Base-by-base conservation (phyloP, 208 protist species). In the Crithidia bombi region DNA sequence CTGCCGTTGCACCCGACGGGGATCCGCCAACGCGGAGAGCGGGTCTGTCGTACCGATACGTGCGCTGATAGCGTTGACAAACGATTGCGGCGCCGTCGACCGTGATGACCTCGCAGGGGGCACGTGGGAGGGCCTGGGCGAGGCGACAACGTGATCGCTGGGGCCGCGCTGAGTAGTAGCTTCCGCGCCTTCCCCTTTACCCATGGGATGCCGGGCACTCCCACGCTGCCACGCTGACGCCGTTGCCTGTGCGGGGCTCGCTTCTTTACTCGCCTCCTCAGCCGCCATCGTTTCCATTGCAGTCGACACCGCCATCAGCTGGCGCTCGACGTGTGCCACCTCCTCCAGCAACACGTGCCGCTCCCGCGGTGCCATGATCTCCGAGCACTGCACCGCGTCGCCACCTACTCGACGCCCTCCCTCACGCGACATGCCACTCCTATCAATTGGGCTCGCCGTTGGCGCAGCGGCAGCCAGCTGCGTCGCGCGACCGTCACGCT, bases 291-390 rank as follows among this genome's bases (percentile, higher is more conserved):
- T 36, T 10, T 25, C 51, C 35, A 43, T 39, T 12, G 36, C 49
- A 12, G 64, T 26, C 4, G 36, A 36, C 2, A 51, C 47, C 15
- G n/a, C 41, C 52, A 70, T 38, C 5, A 70, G 55, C 52, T 72
- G 71, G 28, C 69, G 68, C 55, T 86, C 65, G 19, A 89, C 25
- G 61, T 75, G 71, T 1, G 71, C 63, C 28, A 70, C 15, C 49
- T 77, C 71, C 25, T 64, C 71, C 28, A 77, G 38, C 39, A 89
- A 35, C 1, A 78, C 12, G 47, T 71, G 62, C 0, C 74, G 58
- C 56, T 90, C 84, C 0, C 57, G 19, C 0, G 66, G 12, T 3
- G 73, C 69, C 54, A 90, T 77, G 11, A 71, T 62, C 33, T 77
- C 64, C 19, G 64, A 75, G 26, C 38, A 56, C 5, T 43, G 47